Evolutionary conservation across 75 land plant species (phyloP), one percentile per base, ranked within the genome.

Genomic region (Cunninghamia lanceolata): DNA sequence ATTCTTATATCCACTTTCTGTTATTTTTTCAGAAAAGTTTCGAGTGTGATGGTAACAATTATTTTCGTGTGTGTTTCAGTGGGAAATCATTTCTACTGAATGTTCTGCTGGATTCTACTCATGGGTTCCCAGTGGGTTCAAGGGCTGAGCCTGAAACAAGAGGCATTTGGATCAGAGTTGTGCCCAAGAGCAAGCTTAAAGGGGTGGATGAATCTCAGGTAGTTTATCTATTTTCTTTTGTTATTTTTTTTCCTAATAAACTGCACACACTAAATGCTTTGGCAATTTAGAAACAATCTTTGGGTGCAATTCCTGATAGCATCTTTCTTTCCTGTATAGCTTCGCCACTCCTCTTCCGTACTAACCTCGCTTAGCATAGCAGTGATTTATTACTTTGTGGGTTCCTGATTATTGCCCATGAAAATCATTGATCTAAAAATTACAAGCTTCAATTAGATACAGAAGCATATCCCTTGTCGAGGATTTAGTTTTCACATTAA

Each of bases 111-210:
- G 89, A 91, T 70, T 91, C 92, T 16, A 87, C 88, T 63, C 92
- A 85, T 59, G 92, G 92, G n/a, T 91, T 89, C 76, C 8, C 88
- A 59, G 92, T 91, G 25, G 91, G 90, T 53, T 86, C 91, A 7
- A 90, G 83, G 83, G 90, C 92, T 32, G 92, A 89, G 59, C 92
- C 92, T 74, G 92, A 91, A 85, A 91, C 92, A 43, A 90, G 88
- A 38, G 92, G 92, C 21, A 89, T 91, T 45, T 91, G 92, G 92
- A 89, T 91, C 17, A 86, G 92, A 38, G 76, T 91, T 82, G 73
- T 91, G 21, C 79, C 92, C 54, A 89, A 77, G 52, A 84, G 89
- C 56, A 86, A 85, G 78, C 71, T 89, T 9, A 81, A 71, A 21
- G 88, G 88, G 5, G 68, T 74, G 21, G 90, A 91, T 83, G 91